Conservation (phyloP, 495 filamentous ascomycete genomes). For the Pyrenula aspistea region DNA sequence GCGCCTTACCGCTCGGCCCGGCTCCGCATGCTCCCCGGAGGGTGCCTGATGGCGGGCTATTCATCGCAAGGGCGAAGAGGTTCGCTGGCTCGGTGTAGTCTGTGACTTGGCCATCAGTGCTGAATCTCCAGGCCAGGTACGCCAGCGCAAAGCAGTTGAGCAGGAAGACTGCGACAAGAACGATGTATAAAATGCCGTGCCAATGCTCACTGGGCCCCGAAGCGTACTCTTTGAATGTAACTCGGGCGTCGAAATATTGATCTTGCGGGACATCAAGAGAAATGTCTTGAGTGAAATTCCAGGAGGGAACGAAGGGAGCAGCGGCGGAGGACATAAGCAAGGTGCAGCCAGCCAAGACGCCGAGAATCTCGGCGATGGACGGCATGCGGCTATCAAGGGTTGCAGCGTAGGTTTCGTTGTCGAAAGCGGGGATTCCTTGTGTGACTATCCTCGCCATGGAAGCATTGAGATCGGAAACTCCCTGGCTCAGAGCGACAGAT, state of each 20-base stretch:
- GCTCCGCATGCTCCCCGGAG: conserved; percentile 53
- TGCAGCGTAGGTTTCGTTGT: conserved; percentile 3
- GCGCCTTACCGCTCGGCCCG: conserved; percentile 39
- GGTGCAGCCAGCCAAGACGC: conserved; percentile 52
- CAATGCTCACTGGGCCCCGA: conserved; percentile 42
- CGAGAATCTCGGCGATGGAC: conserved; percentile 53
- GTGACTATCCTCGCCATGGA: conserved; percentile 53
- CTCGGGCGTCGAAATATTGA: conserved; percentile 42
- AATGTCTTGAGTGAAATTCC: too few species aligned
- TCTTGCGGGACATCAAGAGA: conserved; percentile 19
- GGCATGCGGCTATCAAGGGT: conserved; percentile 32
- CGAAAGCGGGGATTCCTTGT: conserved; percentile 27
- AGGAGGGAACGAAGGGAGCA: conserved; percentile 44
- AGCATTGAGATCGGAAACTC: conserved; percentile 43
- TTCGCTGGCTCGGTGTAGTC: conserved; percentile 70
- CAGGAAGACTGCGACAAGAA: conserved; percentile 47
- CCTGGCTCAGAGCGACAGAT: conserved; percentile 45
- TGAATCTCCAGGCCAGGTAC: conserved; percentile 37
- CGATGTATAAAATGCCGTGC: conserved; percentile 52
- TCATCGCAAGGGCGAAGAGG: conserved; percentile 55
- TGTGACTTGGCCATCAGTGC: conserved; percentile 38
- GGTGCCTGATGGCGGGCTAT: conserved; percentile 43
- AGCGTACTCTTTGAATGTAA: conserved; percentile 48
- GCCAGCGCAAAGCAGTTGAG: conserved; percentile 48
- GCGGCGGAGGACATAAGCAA: conserved; percentile 40